Evolutionary conservation across 495 filamentous ascomycete species (phyloP).

Genomic region (Neurospora sp.): DNA sequence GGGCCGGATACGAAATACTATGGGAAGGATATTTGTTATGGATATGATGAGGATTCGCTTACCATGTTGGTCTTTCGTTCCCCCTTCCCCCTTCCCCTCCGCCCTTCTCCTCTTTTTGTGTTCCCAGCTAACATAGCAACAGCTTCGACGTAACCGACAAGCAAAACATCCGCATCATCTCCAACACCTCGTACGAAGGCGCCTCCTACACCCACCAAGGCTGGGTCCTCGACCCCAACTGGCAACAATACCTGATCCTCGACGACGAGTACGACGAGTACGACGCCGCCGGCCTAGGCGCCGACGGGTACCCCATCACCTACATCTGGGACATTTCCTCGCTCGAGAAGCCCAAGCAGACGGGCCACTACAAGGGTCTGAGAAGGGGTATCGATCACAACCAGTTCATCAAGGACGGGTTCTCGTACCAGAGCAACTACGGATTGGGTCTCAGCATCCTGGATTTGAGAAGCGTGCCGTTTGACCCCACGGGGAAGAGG

Average conservation of each 20-base stretch:
- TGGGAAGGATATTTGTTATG: constrained; percentile 47
- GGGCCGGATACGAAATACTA: constrained; percentile 40
- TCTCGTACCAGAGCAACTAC: constrained; percentile 44
- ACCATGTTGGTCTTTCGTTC: constrained; percentile 20
- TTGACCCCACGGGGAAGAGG: constrained; percentile 18
- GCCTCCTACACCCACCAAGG: constrained; percentile 44
- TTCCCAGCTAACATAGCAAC: neutral
- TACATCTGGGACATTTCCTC: constrained; percentile 45
- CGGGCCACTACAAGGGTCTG: constrained; percentile 35
- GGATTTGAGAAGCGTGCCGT: constrained; percentile 35
- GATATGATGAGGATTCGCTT: constrained; percentile 38
- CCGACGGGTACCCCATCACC: constrained; percentile 31
- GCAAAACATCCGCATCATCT: constrained; percentile 35
- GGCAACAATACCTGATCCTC: constrained; percentile 36
- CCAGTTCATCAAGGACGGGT: constrained; percentile 40
- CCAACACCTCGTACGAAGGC: constrained; percentile 42
- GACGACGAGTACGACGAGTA: constrained; percentile 49
- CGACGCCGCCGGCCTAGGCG: constrained; percentile 30
- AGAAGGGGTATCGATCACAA: constrained; percentile 44
- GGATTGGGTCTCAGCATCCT: constrained; percentile 40
- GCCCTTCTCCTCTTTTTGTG: neutral
- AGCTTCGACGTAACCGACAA: constrained; percentile 47
- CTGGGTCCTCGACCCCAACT: constrained; percentile 36
- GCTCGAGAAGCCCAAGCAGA: constrained; percentile 37
- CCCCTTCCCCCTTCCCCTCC: neutral